These are phyloP conservation scores for Fraxinus xanthoxyloides DNA, from an alignment of 305 asterid genomes.

Conservation along the genomic window DNA sequence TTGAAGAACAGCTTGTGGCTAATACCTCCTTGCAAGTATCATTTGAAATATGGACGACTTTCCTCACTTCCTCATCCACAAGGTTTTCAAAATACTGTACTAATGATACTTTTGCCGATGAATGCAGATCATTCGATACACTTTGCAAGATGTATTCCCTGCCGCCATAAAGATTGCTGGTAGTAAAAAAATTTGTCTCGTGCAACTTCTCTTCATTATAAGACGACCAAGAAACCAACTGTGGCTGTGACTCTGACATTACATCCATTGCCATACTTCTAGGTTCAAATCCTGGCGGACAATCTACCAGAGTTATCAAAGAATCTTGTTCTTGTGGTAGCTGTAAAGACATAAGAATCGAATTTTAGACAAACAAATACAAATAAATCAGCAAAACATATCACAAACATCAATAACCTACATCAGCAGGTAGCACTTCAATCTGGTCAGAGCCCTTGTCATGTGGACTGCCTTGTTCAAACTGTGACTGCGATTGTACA, in stretches of 20 bases:
- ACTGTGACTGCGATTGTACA: conserved; percentile 27
- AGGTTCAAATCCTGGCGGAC: conserved; percentile 83
- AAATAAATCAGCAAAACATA: conserved; percentile 16
- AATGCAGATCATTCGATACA: conserved; percentile 66
- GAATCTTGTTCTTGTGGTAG: conserved; percentile 41
- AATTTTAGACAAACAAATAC: conserved; percentile 26
- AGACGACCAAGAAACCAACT: conserved; percentile 29
- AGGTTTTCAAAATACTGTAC: conserved; percentile 42
- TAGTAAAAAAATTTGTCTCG: conserved; percentile 17
- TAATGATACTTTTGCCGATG: conserved; percentile 56
- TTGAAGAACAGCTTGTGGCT: conserved; percentile 12
- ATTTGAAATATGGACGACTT: conserved; percentile 34
- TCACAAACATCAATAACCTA: conserved; percentile 21
- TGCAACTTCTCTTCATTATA: conserved; percentile 31
- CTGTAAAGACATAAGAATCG: conserved; percentile 43
- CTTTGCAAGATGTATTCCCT: conserved; percentile 50
- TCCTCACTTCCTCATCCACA: conserved; percentile 66
- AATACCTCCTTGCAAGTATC: conserved; percentile 48
- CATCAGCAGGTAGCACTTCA: conserved; percentile 3
- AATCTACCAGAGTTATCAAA: conserved; percentile 48
- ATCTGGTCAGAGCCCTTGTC: neutral
- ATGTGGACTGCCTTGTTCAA: conserved; percentile 5
- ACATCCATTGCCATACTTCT: conserved; percentile 34
- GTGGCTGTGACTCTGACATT: conserved; percentile 21
- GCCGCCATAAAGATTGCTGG: conserved; percentile 28